A percentile compares a stretch with the other conserved stretches of the same genome.
phyloP scores from a whole-genome alignment of 768 basidiomycete genomes.

The Tephrocybe rancida region DNA sequence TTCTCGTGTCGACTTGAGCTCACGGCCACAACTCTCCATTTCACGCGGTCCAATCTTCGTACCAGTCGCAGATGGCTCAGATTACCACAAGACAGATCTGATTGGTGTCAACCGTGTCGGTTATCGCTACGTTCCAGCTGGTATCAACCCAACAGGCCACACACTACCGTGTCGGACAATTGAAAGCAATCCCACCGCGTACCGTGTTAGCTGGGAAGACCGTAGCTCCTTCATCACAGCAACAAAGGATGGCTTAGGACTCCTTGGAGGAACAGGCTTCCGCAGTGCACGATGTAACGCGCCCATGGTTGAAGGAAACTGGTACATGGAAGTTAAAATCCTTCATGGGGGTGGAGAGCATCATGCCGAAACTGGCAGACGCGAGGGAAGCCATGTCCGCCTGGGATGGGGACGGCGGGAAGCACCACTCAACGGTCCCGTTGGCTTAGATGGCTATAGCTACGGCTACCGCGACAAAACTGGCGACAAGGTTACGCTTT shows the following conservation, averaged over 20 bases:
- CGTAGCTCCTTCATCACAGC: slow-evolving; percentile 80
- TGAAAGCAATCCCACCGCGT: slow-evolving; percentile 70
- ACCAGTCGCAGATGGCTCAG: slow-evolving; percentile 55
- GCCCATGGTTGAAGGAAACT: slow-evolving; percentile 84
- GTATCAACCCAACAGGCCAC: slow-evolving; percentile 62
- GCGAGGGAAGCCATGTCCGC: slow-evolving; percentile 81
- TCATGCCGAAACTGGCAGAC: slow-evolving; percentile 44
- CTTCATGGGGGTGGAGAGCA: slow-evolving; percentile 71
- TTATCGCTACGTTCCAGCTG: slow-evolving; percentile 81
- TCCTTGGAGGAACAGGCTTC: slow-evolving; percentile 88
- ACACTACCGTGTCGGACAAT: slow-evolving; percentile 74
- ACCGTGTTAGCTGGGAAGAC: slow-evolving; percentile 90
- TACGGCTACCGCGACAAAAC: slow-evolving; percentile 91
- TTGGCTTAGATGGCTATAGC: slow-evolving; percentile 91
- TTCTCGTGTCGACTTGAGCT: slow-evolving; percentile 68
- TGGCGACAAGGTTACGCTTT: slow-evolving; percentile 88
- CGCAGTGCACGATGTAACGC: slow-evolving; percentile 89
- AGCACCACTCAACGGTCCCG: slow-evolving; percentile 91
- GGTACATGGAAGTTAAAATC: slow-evolving; percentile 93
- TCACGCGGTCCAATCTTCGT: slow-evolving; percentile 75
- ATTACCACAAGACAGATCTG: slow-evolving; percentile 69
- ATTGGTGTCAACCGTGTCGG: slow-evolving; percentile 75
- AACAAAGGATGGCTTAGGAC: slow-evolving; percentile 73
- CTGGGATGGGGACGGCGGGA: slow-evolving; percentile 93
- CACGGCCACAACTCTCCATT: slow-evolving; percentile 69